Evolutionary conservation across 768 basidiomycete species (phyloP).

Genomic region (Chalciporus pseudorubinellus): DNA sequence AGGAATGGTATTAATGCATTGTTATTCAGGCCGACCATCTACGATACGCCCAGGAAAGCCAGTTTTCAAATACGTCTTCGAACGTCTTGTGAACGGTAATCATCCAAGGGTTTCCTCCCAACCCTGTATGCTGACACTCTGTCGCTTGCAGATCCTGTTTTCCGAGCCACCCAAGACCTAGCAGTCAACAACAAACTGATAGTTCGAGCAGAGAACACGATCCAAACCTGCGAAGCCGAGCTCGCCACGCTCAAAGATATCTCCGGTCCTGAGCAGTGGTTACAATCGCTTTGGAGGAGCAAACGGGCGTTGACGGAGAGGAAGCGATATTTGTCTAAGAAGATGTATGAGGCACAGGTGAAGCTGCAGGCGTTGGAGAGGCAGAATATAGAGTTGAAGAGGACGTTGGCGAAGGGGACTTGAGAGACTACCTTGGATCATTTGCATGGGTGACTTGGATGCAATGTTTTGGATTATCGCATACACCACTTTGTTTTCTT

Average conservation of each 20-base stretch:
- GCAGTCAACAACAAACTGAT: conserved; percentile 72
- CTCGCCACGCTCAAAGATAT: conserved; percentile 66
- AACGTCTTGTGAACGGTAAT: conserved; percentile 72
- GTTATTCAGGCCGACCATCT: conserved; percentile 70
- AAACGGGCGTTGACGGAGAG: conserved; percentile 54
- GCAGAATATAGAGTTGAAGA: conserved; percentile 68
- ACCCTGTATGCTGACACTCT: background rate
- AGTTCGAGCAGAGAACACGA: conserved; percentile 54
- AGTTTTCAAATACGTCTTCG: conserved; percentile 82
- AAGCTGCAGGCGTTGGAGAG: conserved; percentile 71
- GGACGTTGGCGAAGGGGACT: conserved; percentile 43
- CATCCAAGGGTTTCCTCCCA: background rate
- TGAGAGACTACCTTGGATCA: conserved; percentile 15
- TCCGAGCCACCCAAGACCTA: conserved; percentile 80
- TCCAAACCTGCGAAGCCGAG: conserved; percentile 76
- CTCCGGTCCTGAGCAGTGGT: conserved; percentile 44
- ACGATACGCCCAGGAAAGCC: conserved; percentile 89
- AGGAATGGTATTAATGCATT: background rate
- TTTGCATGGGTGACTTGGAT: too few species aligned
- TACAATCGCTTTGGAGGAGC: conserved; percentile 41
- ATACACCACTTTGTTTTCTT: background rate
- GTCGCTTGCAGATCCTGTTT: conserved; percentile 62
- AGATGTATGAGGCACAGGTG: conserved; percentile 66
- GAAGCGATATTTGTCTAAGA: conserved; percentile 65
- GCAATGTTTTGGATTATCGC: too few species aligned